Evolutionary conservation across 2,329 filamentous ascomycete species (phyloP).

Genomic region (Botrytis squamosa): DNA sequence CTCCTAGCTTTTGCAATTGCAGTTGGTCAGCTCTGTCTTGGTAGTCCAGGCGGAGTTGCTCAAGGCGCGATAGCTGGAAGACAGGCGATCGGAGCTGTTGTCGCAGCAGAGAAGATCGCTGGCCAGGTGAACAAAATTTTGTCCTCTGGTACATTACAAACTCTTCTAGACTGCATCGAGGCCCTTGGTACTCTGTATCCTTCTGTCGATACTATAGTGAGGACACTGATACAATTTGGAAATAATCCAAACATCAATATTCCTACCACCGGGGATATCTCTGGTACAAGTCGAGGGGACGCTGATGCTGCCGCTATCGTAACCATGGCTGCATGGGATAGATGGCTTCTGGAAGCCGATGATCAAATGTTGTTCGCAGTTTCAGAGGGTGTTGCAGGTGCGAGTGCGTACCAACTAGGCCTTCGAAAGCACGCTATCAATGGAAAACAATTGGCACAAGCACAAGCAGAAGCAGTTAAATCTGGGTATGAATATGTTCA

Average conservation of each 20-base stretch:
- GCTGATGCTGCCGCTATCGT: conserved; percentile 3
- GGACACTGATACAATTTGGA: background rate
- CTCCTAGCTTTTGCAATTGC: conserved; percentile 8
- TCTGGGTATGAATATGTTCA: conserved; percentile 8
- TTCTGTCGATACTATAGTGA: background rate
- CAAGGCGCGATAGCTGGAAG: conserved; percentile 2
- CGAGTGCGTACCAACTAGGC: background rate
- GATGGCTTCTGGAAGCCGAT: conserved; percentile 1
- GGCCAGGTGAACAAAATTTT: conserved; percentile 2
- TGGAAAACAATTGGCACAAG: conserved; percentile 13
- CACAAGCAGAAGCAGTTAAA: conserved; percentile 12
- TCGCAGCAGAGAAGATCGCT: background rate
- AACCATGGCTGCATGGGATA: conserved; percentile 12
- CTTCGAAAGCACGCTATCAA: conserved; percentile 15
- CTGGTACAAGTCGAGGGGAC: background rate
- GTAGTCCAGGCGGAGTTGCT: background rate
- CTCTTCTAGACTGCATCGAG: conserved; percentile 5
- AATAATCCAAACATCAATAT: conserved; percentile 6
- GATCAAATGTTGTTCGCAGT: conserved; percentile 7
- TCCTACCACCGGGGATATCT: conserved; percentile 3
- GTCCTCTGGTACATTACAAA: conserved; percentile 11
- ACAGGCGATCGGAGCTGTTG: conserved; percentile 10
- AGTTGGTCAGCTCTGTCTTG: conserved; percentile 10
- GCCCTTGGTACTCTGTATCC: conserved; percentile 9
- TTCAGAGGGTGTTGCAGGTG: background rate